phyloP scores from a whole-genome alignment of 1,284 basidiomycete species.

The Marasmius oreades region DNA sequence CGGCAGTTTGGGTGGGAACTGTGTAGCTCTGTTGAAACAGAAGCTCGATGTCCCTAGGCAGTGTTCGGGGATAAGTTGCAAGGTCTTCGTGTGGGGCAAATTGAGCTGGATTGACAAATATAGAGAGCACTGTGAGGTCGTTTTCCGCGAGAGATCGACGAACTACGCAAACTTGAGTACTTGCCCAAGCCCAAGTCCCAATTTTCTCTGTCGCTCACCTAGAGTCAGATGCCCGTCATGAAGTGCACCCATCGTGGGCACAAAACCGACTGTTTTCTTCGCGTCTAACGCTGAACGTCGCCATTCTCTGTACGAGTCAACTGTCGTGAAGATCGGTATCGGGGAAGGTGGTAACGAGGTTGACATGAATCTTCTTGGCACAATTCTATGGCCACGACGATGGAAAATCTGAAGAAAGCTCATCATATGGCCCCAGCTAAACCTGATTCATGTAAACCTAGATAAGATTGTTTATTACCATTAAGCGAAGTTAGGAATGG shows the following conservation, averaged over 20 bases:
- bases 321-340: conserved; percentile 77
- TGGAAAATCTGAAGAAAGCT: not conserved
- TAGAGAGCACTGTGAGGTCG: conserved; percentile 88
- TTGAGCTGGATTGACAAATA: conserved; percentile 98
- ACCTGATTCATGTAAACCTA: too few relatives aligned
- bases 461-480: too few relatives aligned
- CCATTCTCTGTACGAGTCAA: conserved; percentile 77
- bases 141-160: conserved; percentile 72
- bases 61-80: conserved; percentile 85
- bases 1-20: conserved; percentile 9
- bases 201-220: conserved; percentile 46
- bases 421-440: too few relatives aligned
- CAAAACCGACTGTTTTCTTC: conserved; percentile 79
- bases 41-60: conserved; percentile 61
- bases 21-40: conserved; percentile 35
- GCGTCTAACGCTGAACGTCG: conserved; percentile 57
- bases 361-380: conserved; percentile 11
- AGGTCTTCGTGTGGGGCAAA: conserved; percentile 97
- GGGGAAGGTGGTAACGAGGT: conserved; percentile 39
- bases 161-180: conserved; percentile 36
- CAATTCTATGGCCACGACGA: not conserved
- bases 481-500: too few relatives aligned
- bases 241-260: conserved; percentile 96
- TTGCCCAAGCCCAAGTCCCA: not conserved
- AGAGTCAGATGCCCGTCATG: conserved; percentile 92